A percentile compares a stretch with the other conserved stretches of the same genome.
These are phyloP conservation scores for Chrysopogon serrulatus DNA, from an alignment of 176 grass and related monocot species.

Conservation along the genomic window DNA sequence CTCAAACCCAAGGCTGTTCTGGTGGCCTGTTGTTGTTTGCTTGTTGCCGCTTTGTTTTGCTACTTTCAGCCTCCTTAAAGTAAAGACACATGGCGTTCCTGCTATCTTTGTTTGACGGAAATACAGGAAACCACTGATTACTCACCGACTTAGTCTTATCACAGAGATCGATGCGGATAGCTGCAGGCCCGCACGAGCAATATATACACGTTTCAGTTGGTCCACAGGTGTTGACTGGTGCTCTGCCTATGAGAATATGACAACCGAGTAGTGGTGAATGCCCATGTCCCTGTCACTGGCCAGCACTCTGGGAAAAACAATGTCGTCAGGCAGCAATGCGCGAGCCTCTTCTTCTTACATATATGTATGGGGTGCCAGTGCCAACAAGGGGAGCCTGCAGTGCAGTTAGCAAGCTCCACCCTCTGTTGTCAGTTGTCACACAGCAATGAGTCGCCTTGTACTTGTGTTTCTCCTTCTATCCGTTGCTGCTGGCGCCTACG, in stretches of 20 bases:
- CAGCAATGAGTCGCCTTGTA: neutral
- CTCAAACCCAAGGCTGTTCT: too few species aligned
- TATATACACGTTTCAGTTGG: too few species aligned
- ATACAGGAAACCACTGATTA: neutral
- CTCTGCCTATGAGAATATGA: neutral
- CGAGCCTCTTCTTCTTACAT: too few species aligned
- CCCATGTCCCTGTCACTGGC: neutral
- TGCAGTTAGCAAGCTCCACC: neutral
- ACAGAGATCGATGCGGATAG: too few species aligned
- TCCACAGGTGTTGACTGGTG: neutral
- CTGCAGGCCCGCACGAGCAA: neutral
- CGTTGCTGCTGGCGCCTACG: neutral
- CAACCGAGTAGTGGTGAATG: neutral
- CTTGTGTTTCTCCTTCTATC: neutral
- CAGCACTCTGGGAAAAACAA: neutral
- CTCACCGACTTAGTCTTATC: too few species aligned
- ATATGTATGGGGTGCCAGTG: neutral
- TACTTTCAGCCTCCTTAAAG: neutral
- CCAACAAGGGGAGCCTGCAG: neutral
- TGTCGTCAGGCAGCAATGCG: neutral
- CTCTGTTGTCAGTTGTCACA: neutral
- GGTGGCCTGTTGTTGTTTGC: too few species aligned
- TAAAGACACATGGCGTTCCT: neutral
- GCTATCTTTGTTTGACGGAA: neutral
- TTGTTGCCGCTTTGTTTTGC: too few species aligned